A percentile compares a stretch with the other conserved stretches of the same genome.
These are phyloP conservation scores for Micromonas commoda DNA, from an alignment of 139 green algal species.

Conservation along the genomic window DNA sequence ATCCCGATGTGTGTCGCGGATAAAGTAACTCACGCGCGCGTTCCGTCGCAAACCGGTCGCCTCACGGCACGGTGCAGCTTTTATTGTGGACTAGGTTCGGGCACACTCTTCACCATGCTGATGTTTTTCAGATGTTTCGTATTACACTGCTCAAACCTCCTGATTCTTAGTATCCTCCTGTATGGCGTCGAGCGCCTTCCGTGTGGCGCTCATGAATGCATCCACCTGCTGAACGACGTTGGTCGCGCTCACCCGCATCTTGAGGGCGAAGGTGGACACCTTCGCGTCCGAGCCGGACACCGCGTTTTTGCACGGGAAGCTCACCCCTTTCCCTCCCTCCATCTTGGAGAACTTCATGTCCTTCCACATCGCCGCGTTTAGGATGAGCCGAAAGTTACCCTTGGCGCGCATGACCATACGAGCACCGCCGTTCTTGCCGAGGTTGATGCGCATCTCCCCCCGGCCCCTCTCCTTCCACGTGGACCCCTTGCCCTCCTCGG, in stretches of 20 bases:
- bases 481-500: conserved; percentile 33
- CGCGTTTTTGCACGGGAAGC: conserved; percentile 63
- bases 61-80: too few relatives aligned
- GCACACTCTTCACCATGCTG: too few relatives aligned
- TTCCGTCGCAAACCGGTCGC: too few relatives aligned
- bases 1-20: too few relatives aligned
- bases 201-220: neutral
- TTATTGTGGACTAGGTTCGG: too few relatives aligned
- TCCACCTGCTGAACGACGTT: neutral
- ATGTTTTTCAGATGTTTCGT: too few relatives aligned
- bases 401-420: conserved; percentile 76
- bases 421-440: conserved; percentile 39
- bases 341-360: conserved; percentile 63
- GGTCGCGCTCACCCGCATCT: neutral
- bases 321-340: conserved; percentile 61
- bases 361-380: conserved; percentile 74
- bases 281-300: conserved; percentile 21
- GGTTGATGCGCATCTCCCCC: conserved; percentile 69
- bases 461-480: conserved; percentile 68
- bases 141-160: too few relatives aligned
- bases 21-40: too few relatives aligned
- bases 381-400: conserved; percentile 70
- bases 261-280: conserved; percentile 18
- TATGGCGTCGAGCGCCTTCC: neutral
- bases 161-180: too few relatives aligned